Evolutionary conservation across 768 basidiomycete species (phyloP).

Genomic region (Calvatia gigantea): DNA sequence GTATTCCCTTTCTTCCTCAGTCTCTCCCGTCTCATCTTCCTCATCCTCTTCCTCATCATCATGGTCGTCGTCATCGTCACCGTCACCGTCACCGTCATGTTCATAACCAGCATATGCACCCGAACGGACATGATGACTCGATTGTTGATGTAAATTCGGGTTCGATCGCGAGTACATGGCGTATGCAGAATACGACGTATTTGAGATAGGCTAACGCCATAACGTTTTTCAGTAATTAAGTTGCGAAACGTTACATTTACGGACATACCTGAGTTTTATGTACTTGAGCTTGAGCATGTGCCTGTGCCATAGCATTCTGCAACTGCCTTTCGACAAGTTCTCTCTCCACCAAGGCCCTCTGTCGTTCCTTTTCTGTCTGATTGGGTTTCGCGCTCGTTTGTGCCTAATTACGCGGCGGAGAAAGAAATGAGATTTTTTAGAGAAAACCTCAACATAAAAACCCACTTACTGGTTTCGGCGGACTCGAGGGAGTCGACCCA

Average conservation of each 20-base stretch:
- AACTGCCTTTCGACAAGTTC: conserved; percentile 9
- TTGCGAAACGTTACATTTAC: too few species aligned
- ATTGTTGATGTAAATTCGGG: conserved; percentile 10
- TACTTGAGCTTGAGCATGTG: conserved; percentile 1
- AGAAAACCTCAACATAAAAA: too few species aligned
- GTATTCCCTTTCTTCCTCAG: conserved; percentile 9
- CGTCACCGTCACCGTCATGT: conserved; percentile 18
- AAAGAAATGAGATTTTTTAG: background rate
- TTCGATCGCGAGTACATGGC: conserved; percentile 10
- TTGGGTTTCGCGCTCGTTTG: background rate
- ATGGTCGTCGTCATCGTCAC: conserved; percentile 15
- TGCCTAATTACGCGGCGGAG: background rate
- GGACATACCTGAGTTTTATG: conserved; percentile 5
- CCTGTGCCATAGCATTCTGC: conserved; percentile 9
- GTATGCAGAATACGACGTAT: conserved; percentile 8
- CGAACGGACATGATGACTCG: conserved; percentile 8
- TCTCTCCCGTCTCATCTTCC: conserved; percentile 16
- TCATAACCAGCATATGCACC: conserved; percentile 16
- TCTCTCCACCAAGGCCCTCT: conserved; percentile 6
- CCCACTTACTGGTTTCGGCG: conserved; percentile 1
- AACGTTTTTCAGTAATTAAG: too few species aligned
- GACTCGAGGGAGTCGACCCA: background rate
- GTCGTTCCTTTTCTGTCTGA: background rate
- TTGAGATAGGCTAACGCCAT: conserved; percentile 3
- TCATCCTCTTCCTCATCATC: conserved; percentile 20